phyloP scores from a whole-genome alignment of 1,139 yeast genomes.

The Suhomyces yuchorum region DNA sequence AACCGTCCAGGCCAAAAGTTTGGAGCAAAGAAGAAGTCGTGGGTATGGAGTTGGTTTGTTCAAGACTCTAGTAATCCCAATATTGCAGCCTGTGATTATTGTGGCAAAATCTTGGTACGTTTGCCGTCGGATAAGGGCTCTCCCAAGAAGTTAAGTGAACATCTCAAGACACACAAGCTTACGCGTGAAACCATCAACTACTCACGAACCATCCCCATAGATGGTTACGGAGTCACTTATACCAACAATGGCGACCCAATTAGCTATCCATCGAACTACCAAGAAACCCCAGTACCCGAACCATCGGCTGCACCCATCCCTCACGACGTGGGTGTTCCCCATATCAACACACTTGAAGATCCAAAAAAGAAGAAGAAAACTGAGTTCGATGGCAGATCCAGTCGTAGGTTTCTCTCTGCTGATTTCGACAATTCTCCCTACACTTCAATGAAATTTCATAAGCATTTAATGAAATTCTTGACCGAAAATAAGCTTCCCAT shows the following conservation, averaged over 20 bases:
- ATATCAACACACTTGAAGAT: slow-evolving; percentile 11
- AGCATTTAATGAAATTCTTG: slow-evolving; percentile 51
- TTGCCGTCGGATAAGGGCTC: slow-evolving; percentile 58
- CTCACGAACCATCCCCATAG: slow-evolving; percentile 38
- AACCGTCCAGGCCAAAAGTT: slow-evolving; percentile 40
- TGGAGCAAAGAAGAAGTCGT: slow-evolving; percentile 60
- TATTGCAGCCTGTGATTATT: slow-evolving; percentile 55
- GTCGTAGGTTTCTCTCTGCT: slow-evolving; percentile 29
- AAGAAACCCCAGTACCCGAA: slow-evolving; percentile 10
- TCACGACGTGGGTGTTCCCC: slow-evolving; percentile 8
- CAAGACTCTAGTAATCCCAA: slow-evolving; percentile 53
- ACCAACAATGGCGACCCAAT: slow-evolving; percentile 32
- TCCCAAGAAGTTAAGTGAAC: slow-evolving; percentile 61
- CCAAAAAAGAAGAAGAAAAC: slow-evolving; percentile 11
- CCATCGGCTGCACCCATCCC: slow-evolving; percentile 8
- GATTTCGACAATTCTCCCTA: slow-evolving; percentile 49
- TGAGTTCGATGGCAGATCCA: slow-evolving; percentile 8
- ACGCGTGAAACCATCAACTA: slow-evolving; percentile 39
- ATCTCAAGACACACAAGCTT: slow-evolving; percentile 56
- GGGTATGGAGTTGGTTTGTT: slow-evolving; percentile 66
- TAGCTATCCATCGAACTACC: slow-evolving; percentile 18
- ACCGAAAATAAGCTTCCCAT: slow-evolving; percentile 55
- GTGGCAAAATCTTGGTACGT: slow-evolving; percentile 52
- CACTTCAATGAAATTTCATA: slow-evolving; percentile 50
- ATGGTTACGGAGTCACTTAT: slow-evolving; percentile 42